Evolutionary conservation across 805 yeast species (phyloP).

Genomic region (Ogataea methylovora): DNA sequence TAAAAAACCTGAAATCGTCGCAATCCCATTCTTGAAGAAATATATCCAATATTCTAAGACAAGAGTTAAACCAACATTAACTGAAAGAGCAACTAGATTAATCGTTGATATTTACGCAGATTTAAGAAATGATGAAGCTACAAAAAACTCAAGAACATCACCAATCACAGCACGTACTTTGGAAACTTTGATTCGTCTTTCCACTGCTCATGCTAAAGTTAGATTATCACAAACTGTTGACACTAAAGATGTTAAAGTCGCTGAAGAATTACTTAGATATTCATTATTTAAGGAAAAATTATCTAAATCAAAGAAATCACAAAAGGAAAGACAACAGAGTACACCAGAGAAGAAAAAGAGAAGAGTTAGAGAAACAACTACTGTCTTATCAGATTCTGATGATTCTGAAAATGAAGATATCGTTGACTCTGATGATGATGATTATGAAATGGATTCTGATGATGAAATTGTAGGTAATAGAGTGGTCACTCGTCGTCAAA

Average conservation of each 20-base stretch:
- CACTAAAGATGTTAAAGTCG: conserved; percentile 73
- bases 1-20: conserved; percentile 42
- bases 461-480: conserved; percentile 13
- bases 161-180: conserved; percentile 98
- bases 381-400: conserved; percentile 1
- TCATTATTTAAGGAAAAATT: conserved; percentile 70
- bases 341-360: conserved; percentile 30
- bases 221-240: conserved; percentile 73
- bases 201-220: conserved; percentile 97
- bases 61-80: conserved; percentile 73
- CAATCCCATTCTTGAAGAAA: conserved; percentile 83
- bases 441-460: conserved; percentile 11
- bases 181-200: conserved; percentile 88
- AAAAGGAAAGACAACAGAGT: conserved; percentile 22
- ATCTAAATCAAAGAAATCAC: conserved; percentile 21
- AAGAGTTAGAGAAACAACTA: conserved; percentile 17
- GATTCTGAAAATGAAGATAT: conserved; percentile 18
- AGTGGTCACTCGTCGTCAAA: conserved; percentile 11
- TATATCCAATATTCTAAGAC: conserved; percentile 92
- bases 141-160: conserved; percentile 65
- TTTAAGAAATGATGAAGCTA: conserved; percentile 66
- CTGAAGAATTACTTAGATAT: conserved; percentile 76
- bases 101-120: conserved; percentile 77
- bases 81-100: conserved; percentile 68
- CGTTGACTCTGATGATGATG: conserved; percentile 20